phyloP scores from a whole-genome alignment of 441 rosid species.

The Manihot esculenta region DNA sequence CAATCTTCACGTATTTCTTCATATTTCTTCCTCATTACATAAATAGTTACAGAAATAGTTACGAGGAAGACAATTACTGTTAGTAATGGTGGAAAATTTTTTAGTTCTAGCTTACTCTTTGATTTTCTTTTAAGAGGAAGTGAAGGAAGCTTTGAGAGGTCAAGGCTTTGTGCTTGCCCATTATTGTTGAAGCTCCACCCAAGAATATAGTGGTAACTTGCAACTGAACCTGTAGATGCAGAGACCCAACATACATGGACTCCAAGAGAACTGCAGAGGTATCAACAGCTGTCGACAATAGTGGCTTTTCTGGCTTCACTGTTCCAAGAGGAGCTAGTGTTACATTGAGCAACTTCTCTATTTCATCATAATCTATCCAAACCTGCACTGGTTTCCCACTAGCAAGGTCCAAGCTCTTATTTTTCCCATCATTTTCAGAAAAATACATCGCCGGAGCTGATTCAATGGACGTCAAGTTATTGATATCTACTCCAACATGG shows the following conservation, averaged over 20 bases:
- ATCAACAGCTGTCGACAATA: constrained; percentile 42
- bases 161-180: constrained; percentile 32
- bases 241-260: constrained; percentile 54
- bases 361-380: constrained; percentile 56
- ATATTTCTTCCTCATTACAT: constrained; percentile 17
- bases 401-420: constrained; percentile 31
- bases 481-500: constrained; percentile 66
- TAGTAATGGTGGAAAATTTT: constrained; percentile 12
- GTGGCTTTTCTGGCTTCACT: constrained; percentile 39
- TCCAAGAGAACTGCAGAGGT: constrained; percentile 40
- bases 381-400: constrained; percentile 45
- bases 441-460: constrained; percentile 46
- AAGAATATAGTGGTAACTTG: constrained; percentile 46
- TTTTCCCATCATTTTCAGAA: constrained; percentile 20
- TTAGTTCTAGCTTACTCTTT: constrained; percentile 14
- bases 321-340: constrained; percentile 43
- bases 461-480: constrained; percentile 33
- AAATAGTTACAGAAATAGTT: constrained; percentile 16
- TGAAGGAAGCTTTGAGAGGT: constrained; percentile 35
- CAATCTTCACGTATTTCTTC: constrained; percentile 37
- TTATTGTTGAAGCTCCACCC: constrained; percentile 65
- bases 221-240: constrained; percentile 44
- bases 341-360: constrained; percentile 35
- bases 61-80: constrained; percentile 5
- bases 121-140: constrained; percentile 30